phyloP scores from a whole-genome alignment of 345 rosid genomes.

The Linum usitatissimum region DNA sequence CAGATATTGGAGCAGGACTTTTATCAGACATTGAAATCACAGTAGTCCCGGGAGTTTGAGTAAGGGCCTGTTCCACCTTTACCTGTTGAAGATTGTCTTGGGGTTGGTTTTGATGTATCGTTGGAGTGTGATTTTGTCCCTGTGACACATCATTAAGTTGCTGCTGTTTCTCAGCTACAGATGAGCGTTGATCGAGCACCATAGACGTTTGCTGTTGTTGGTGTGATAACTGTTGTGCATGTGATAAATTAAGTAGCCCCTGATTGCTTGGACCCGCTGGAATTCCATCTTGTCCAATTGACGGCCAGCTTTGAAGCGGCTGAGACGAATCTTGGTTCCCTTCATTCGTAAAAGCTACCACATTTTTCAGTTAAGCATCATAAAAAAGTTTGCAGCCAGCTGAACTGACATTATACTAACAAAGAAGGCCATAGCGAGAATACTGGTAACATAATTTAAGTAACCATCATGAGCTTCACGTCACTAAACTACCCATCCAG shows the following conservation, averaged over 20 bases:
- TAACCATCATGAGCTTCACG: not conserved
- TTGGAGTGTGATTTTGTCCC: conserved; percentile 24
- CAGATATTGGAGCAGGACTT: conserved; percentile 28
- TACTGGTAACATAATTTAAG: not conserved
- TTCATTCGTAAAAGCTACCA: conserved; percentile 34
- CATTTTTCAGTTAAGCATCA: conserved; percentile 1
- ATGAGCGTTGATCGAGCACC: conserved; percentile 31
- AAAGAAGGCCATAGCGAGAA: not conserved
- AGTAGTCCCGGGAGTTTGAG: conserved; percentile 42
- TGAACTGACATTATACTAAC: no score
- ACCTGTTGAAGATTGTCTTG: conserved; percentile 38
- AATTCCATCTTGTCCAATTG: conserved; percentile 31
- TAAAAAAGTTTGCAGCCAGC: not conserved
- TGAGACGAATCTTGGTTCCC: conserved; percentile 32
- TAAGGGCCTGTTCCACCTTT: conserved; percentile 32
- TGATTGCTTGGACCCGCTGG: conserved; percentile 31
- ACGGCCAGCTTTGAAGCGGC: conserved; percentile 43
- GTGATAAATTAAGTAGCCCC: conserved; percentile 27
- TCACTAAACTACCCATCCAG: not conserved
- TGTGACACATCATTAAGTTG: conserved; percentile 29
- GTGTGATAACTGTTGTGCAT: conserved; percentile 34
- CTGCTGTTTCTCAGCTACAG: conserved; percentile 34
- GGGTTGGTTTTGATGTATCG: conserved; percentile 37
- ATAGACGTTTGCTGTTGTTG: conserved; percentile 23
- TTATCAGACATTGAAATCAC: conserved; percentile 45